phyloP scores from a whole-genome alignment of 192 early-diverging fungal species.

The Backusella liffmaniae region DNA sequence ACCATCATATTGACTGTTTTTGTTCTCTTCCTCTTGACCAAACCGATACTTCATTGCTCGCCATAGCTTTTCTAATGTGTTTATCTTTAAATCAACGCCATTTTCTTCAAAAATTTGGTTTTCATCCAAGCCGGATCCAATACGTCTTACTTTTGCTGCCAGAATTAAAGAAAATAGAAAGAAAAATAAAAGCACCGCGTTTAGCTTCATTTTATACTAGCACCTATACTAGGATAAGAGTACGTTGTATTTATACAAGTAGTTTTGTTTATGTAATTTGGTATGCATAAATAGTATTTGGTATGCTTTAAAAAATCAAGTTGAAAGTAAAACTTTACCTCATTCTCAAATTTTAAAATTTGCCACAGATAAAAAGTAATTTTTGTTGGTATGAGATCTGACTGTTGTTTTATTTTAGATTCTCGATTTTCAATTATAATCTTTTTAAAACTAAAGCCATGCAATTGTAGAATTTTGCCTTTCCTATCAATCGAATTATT shows the following conservation, averaged over 20 bases:
- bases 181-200: background rate
- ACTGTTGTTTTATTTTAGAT: too few relatives aligned
- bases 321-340: slow-evolving; percentile 2
- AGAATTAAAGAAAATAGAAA: background rate
- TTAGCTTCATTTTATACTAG: background rate
- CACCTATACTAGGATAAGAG: background rate
- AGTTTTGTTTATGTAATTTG: slow-evolving; percentile 4
- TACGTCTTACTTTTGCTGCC: background rate
- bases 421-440: too few relatives aligned
- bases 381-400: background rate
- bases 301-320: background rate
- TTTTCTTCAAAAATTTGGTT: background rate
- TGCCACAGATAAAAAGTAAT: background rate
- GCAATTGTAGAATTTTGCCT: too few relatives aligned
- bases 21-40: background rate
- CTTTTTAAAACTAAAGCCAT: too few relatives aligned
- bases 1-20: background rate
- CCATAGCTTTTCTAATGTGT: background rate
- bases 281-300: background rate
- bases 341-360: background rate
- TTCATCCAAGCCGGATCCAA: background rate
- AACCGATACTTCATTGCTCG: background rate
- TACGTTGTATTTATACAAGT: slow-evolving; percentile 1
- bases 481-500: too few relatives aligned
- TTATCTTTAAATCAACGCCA: background rate